Base-by-base conservation (phyloP, 2,329 filamentous ascomycete genomes). In the Aspergillus proliferans region DNA sequence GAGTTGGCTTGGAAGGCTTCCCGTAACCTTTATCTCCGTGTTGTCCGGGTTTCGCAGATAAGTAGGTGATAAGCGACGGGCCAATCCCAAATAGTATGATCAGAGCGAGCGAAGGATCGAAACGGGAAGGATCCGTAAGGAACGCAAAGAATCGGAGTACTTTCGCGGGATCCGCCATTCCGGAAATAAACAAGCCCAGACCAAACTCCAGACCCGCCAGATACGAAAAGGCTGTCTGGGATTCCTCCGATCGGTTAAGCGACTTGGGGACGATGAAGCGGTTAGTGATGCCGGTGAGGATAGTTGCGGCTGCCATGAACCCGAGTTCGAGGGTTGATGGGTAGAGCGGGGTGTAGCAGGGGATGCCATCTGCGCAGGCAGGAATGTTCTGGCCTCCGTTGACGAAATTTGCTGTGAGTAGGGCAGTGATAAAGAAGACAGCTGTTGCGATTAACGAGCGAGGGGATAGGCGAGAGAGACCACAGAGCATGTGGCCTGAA, bases 401-500 rank as follows among this genome's bases (percentile, higher is more conserved):
- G 14, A 59, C 51, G 12, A 69, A 57, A 34, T 71, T 72, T 5
- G 72, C 70, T 1, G 71, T 73, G 34, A 72, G 57, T n/a, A 78
- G 52, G 9, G 69, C 71, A 0, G 69, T 64, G 8, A 61, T 63
- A 61, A 75, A 75, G 63, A 76, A 76, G 21, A 69, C 58, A 10
- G 63, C 65, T 1, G 72, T 74, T 42, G 77, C 75, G 47, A 74
- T 67, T 4, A 75, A 52, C 12, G 76, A 79, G 43, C 76, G 72
- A n/a, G 69, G 65, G 12, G 73, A 78, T 22, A 77, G 65, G 38
- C 76, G 70, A 4, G 75, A 70, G 4, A 80, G 57, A 1, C 77
- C 77, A 52, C 76, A 79, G 28, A 80, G 72, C 73, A 80, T 78
- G 55, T 80, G 77, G 46, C 77, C 77, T 2, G 76, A 79, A 8